Conservation (phyloP, 495 filamentous ascomycete genomes). For the Neurospora sp. region DNA sequence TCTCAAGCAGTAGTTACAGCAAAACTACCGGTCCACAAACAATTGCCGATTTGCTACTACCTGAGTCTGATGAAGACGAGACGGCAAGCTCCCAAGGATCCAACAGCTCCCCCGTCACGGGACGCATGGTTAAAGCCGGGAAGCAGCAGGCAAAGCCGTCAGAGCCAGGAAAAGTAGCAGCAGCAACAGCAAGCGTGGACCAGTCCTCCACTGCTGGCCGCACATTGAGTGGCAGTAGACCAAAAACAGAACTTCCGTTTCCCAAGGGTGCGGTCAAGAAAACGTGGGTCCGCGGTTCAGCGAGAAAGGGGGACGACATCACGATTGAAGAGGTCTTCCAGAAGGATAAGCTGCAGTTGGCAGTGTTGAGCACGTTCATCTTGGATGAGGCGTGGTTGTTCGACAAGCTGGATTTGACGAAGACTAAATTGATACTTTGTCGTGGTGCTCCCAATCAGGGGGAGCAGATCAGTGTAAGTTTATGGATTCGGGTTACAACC, state of each 20-base stretch:
- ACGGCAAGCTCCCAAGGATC: neutral
- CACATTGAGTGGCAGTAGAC: neutral
- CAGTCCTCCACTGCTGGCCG: neutral
- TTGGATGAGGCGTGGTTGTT: slow-evolving; percentile 56
- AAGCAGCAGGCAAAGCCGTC: neutral
- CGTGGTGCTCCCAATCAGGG: neutral
- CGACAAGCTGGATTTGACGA: slow-evolving; percentile 29
- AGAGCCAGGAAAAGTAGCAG: neutral
- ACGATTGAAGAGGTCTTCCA: slow-evolving; percentile 87
- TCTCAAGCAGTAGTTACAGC: neutral
- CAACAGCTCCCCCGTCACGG: neutral
- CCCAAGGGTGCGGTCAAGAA: slow-evolving; percentile 70
- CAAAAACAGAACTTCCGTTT: slow-evolving; percentile 38
- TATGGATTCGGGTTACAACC: neutral
- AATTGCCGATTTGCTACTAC: neutral
- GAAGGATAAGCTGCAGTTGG: slow-evolving; percentile 55
- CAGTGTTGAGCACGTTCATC: slow-evolving; percentile 77
- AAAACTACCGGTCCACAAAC: neutral
- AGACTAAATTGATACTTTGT: slow-evolving; percentile 30
- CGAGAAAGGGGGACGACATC: slow-evolving; percentile 58
- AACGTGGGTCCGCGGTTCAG: slow-evolving; percentile 56
- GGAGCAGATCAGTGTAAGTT: neutral
- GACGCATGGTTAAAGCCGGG: neutral
- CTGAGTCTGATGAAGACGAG: neutral
- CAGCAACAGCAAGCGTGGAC: neutral